Percentiles rank a stretch among this genome's conserved stretches.
Evolutionary conservation across 225 moss, liverwort and hornwort species (phyloP).

Genomic region (Polytrichum commune): DNA sequence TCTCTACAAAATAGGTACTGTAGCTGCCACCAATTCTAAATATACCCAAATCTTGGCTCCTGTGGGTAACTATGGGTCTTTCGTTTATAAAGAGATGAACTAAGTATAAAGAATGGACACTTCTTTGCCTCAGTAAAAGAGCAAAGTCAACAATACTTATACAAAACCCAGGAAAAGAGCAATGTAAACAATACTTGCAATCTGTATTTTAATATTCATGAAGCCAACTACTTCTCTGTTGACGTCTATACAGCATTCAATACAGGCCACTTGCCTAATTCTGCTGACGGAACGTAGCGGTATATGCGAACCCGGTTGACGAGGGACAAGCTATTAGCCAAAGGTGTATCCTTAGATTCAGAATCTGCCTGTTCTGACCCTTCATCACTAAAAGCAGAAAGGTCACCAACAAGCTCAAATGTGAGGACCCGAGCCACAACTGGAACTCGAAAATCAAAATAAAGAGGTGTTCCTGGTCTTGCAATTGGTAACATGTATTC

Average conservation of each 20-base stretch:
- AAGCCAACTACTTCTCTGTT: background rate
- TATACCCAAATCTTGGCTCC: background rate
- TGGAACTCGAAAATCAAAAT: conserved; percentile 72
- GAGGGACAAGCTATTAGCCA: conserved; percentile 80
- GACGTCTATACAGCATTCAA: conserved; percentile 71
- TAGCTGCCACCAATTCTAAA: too few relatives aligned
- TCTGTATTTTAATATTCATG: background rate
- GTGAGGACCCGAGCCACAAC: conserved; percentile 52
- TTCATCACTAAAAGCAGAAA: conserved; percentile 90
- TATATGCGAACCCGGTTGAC: conserved; percentile 86
- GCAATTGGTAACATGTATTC: conserved; percentile 71
- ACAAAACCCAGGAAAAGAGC: background rate
- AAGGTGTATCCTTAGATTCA: conserved; percentile 64
- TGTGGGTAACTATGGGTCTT: conserved; percentile 14
- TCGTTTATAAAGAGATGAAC: background rate
- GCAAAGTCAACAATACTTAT: background rate
- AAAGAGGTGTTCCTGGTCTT: conserved; percentile 77
- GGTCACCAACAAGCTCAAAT: conserved; percentile 88
- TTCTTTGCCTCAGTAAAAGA: conserved; percentile 3
- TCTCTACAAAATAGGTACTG: background rate
- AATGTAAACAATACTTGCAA: conserved; percentile 3
- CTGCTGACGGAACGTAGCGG: conserved; percentile 69
- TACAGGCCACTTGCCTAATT: conserved; percentile 96
- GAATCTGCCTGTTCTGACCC: conserved; percentile 54
- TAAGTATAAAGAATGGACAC: conserved; percentile 11